Evolutionary conservation across 164 flowering plant genomes (phyloP), one percentile per base, ranked within the genome.

Genomic region (Magnolia officinalis): DNA sequence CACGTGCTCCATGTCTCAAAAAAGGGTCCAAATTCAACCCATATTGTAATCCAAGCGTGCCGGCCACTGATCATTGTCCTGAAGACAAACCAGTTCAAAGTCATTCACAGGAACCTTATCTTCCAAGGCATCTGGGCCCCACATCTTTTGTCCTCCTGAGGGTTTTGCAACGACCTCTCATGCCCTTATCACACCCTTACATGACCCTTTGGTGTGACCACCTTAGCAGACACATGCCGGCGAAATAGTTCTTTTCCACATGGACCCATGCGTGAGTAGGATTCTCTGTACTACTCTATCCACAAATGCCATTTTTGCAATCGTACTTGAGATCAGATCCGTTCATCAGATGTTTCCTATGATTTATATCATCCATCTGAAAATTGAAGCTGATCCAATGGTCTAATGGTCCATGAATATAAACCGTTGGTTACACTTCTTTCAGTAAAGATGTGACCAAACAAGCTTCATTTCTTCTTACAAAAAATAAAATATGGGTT

Each of bases 61-160:
- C 84, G 26, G 85, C 85, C 86, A 83, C 79, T 74, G 74, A 83
- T 83, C 75, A 75, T 73, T 78, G 74, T 26, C 76, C 61, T 10
- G 61, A 70, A 73, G 63, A 63, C 37, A 79, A 77, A 70, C 75
- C 77, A 82, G 75, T 81, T 81, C 61, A 51, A 58, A 80, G 77
- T 80, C 73, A 63, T 61, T 69, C 21, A 70, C 79, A 77, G 55
- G 64, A 71, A 50, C 77, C 82, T 85, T 84, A 82, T 82, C 85
- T 78, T 77, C 63, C 77, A 50, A 19, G 21, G 67, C 37, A 21
- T 4, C 63, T 18, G 79, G 79, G 71, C 81, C 84, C 77, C 78
- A 80, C 82, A 61, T 13, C 70, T 66, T 10, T 29, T 16, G 51
- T 68, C 51, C 45, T 19, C 55, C 58, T 49, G 4, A 19, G 23